Base-by-base conservation (phyloP, 306 rosid genomes). In the Dryas alaskensis region DNA sequence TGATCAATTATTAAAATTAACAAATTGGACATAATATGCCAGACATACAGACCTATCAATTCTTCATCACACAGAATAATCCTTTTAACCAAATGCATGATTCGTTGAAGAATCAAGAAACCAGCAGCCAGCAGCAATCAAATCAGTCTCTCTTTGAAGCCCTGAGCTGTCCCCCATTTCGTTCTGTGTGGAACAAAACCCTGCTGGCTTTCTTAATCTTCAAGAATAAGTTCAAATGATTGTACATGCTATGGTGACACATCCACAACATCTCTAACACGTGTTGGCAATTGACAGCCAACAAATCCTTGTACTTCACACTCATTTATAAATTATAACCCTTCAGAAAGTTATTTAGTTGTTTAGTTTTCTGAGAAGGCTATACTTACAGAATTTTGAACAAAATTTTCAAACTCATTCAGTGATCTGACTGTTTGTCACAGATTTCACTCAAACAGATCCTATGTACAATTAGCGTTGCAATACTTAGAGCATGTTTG, bases 111-210 rank as follows among this genome's bases (percentile, higher is more conserved):
- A 22, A 22, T 22, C 22, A 22, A 22, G 22, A 22, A 22, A 22
- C 22, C 22, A 22, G 11, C 11, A 31, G 39, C 67, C 5, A 64
- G 19, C 50, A 6, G 58, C 46, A 46, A 25, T 51, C 57, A 45
- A 60, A 51, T 50, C 70, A 69, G 39, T 42, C 7, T 61, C 31
- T 27, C 43, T 19, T 48, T 13, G 1, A 8, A 45, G 0, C 12
- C 8, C 75, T 22, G 22, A 19, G 78, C 82, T 59, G 70, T 73
- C 74, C 25, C 66, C 78, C 69, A 59, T 50, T 55, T 65, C 16
- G 0, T 43, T 42, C n/a, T 54, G 10, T 47, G 52, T 48, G 50
- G 44, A 60, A 60, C 10, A 27, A 40, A 73, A 60, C 13, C 69
- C 60, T 40, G 22, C 43, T 39, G 47, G 40, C 12, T 53, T 58